Conservation (phyloP, 495 filamentous ascomycete genomes). For the Penicillium psychrofluorescens region DNA sequence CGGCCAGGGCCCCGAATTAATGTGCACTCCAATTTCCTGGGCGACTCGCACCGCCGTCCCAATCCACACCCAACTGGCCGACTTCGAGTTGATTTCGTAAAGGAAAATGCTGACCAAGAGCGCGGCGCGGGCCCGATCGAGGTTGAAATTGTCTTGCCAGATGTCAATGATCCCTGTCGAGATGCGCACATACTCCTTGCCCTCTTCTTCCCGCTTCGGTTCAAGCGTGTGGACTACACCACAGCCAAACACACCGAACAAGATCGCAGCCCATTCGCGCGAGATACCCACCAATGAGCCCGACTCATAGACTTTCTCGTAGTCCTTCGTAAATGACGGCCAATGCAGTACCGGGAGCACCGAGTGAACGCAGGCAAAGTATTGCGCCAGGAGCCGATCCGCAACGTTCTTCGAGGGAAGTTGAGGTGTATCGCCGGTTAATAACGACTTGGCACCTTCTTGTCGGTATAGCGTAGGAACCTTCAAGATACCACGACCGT, state of each 20-base stretch:
- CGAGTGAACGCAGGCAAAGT: constrained; percentile 68
- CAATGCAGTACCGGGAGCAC: constrained; percentile 84
- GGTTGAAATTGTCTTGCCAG: constrained; percentile 74
- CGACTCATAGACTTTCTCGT: constrained; percentile 67
- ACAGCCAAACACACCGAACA: constrained; percentile 80
- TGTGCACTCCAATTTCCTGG: constrained; percentile 82
- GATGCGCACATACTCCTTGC: constrained; percentile 63
- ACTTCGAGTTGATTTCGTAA: constrained; percentile 80
- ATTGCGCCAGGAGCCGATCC: constrained; percentile 71
- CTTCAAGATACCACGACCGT: constrained; percentile 74
- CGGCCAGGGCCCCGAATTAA: constrained; percentile 65
- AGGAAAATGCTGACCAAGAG: constrained; percentile 74
- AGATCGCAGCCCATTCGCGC: constrained; percentile 69
- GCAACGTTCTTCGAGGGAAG: constrained; percentile 64
- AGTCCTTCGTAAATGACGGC: constrained; percentile 71
- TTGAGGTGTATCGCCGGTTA: constrained; percentile 49
- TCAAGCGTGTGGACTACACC: constrained; percentile 72
- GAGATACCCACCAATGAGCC: constrained; percentile 58
- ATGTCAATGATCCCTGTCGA: constrained; percentile 66
- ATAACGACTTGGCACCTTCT: constrained; percentile 38
- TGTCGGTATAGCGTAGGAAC: constrained; percentile 66
- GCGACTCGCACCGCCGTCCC: constrained; percentile 77
- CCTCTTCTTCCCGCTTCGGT: constrained; percentile 48
- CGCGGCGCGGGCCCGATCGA: constrained; percentile 70
- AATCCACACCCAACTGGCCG: constrained; percentile 84